A percentile compares a stretch with the other conserved stretches of the same genome.
Conservation (phyloP, 1,284 basidiomycete species). For the Spongispora temasekensis region DNA sequence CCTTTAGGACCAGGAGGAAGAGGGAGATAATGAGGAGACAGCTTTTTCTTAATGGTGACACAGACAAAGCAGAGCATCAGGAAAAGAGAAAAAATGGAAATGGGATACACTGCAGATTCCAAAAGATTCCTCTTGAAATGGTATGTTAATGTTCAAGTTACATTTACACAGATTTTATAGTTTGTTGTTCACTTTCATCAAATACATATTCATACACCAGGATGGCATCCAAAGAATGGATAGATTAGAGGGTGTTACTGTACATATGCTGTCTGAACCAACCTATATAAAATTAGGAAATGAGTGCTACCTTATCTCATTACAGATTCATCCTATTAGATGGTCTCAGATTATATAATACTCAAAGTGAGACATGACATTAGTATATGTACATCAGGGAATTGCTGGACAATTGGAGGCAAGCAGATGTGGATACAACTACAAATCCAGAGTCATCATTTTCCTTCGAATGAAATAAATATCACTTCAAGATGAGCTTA, state of each 20-base stretch:
- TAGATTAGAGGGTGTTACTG: not conserved
- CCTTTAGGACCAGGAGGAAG: slow-evolving; percentile 33
- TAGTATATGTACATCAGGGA: too few relatives aligned
- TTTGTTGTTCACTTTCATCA: not conserved
- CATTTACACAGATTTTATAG: slow-evolving; percentile 10
- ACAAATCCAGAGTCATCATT: too few relatives aligned
- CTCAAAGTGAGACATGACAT: slow-evolving; percentile 12
- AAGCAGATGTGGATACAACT: too few relatives aligned
- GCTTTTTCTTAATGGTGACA: slow-evolving; percentile 3
- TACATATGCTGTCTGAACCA: not conserved
- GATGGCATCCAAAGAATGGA: not conserved
- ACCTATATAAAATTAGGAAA: slow-evolving; percentile 2
- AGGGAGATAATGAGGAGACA: slow-evolving; percentile 20
- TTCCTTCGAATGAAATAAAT: too few relatives aligned
- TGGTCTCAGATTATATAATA: slow-evolving; percentile 9
- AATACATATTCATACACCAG: not conserved
- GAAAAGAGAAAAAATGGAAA: slow-evolving; percentile 2
- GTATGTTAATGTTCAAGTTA: not conserved
- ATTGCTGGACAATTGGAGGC: too few relatives aligned
- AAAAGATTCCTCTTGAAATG: slow-evolving; percentile 9
- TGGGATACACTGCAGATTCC: not conserved
- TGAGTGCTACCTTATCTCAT: not conserved
- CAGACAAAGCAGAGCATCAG: slow-evolving; percentile 6
- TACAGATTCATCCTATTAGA: not conserved
- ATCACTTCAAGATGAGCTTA: too few relatives aligned